Evolutionary conservation across 164 flowering plant genomes (phyloP), one percentile per base, ranked within the genome.

Genomic region (Aristolochia contorta): DNA sequence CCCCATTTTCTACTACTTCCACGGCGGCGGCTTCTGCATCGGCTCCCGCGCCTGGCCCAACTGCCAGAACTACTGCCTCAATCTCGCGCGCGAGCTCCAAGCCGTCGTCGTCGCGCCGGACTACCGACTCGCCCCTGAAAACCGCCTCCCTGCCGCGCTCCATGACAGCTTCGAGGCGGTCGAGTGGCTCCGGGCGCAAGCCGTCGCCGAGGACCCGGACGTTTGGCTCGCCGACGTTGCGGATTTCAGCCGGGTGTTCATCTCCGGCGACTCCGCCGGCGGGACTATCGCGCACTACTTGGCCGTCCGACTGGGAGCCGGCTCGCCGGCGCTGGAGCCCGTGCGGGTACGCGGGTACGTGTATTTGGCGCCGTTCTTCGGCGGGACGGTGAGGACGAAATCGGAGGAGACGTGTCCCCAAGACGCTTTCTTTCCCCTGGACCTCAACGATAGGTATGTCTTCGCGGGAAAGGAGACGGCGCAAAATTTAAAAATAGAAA

Each of bases 251-350:
- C 70, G 66, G 25, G 91, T 89, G 18, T 84, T 81, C 54, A 65
- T 86, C 4, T 79, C 82, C 0, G 96, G 96, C 53, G 90, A 86
- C 69, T 89, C 96, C 10, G 85, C 93, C 7, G 93, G 96, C n/a
- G 96, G 92, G 14, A 89, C 77, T 52, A 77, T 84, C 20, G 90
- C 91, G 25, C 91, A 89, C 56, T 53, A 84, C 58, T 48, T 82
- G 61, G 87, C 85, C n/a, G 84, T 81, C 54, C 69, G 66, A 47
- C 64, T 86, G 2, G 58, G 63, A 37, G 64, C 70, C 1, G 86
- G 79, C 4, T 84, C 87, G 47, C 48, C 73, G 0, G 79, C 77
- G 58, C 49, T 84, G 68, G 80, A 43, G 1, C 91, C 91, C 50
- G 82, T 85, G 47, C 71, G 67, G 22, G 74, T 81, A 2, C 74